A percentile compares a stretch with the other conserved stretches of the same genome.
These are phyloP conservation scores for Ceratobasidium sp. DNA, from an alignment of 1,284 basidiomycete species.

Conservation along the genomic window DNA sequence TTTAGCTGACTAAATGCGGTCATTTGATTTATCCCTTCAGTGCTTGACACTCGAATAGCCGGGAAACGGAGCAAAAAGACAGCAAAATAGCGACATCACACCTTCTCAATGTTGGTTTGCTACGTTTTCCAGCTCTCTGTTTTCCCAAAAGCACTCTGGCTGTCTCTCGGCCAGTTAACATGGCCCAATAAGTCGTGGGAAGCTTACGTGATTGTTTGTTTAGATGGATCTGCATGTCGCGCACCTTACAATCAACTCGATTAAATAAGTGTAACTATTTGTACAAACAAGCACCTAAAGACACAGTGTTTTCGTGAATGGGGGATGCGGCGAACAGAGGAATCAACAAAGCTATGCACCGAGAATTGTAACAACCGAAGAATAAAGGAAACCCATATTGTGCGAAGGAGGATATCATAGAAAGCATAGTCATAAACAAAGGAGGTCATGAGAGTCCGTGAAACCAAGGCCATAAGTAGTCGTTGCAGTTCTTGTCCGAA, in stretches of 20 bases:
- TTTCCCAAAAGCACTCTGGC: too few species aligned
- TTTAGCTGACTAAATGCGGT: too few species aligned
- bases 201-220: too few species aligned
- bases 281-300: conserved; percentile 19
- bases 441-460: neutral
- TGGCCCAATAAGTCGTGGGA: too few species aligned
- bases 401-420: neutral
- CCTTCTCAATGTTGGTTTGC: too few species aligned
- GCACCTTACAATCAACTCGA: neutral
- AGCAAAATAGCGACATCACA: too few species aligned
- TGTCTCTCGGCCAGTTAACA: too few species aligned
- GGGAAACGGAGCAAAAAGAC: too few species aligned
- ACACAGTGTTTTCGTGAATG: conserved; percentile 17
- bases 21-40: too few species aligned
- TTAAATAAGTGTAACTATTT: conserved; percentile 10
- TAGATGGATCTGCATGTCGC: too few species aligned
- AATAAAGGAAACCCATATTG: neutral
- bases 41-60: too few species aligned
- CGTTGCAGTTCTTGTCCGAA: neutral
- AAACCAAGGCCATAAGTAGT: conserved; percentile 11
- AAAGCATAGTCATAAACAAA: conserved; percentile 2
- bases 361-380: neutral
- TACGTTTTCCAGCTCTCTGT: too few species aligned
- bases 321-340: conserved; percentile 1
- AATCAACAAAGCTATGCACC: neutral